Percentiles rank a stretch among this genome's conserved stretches.
Conservation (phyloP, 1,284 basidiomycete genomes). For the Rhodotorula sp. region DNA sequence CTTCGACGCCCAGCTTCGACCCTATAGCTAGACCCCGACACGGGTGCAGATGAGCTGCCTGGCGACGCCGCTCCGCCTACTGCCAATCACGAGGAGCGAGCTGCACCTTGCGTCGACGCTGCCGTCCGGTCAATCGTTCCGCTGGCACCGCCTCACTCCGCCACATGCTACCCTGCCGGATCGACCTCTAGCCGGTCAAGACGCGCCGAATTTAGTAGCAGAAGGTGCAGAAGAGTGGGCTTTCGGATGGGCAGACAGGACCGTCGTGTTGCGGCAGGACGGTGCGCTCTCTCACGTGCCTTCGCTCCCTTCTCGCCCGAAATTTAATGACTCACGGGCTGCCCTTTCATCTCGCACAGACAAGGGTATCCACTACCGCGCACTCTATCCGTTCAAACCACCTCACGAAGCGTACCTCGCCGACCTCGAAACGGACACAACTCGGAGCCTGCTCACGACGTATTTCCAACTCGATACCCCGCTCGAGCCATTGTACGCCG, state of each 20-base stretch:
- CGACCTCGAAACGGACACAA: conserved; percentile 59
- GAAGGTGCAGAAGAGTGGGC: conserved; percentile 39
- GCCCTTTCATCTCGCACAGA: conserved; percentile 8
- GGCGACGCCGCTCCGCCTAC: conserved; percentile 43
- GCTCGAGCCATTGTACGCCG: conserved; percentile 67
- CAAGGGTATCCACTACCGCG: conserved; percentile 39
- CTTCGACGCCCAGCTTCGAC: no score
- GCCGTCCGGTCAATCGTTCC: conserved; percentile 44
- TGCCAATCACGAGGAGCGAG: conserved; percentile 39
- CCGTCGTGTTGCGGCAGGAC: conserved; percentile 44
- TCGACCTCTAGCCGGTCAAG: accelerated
- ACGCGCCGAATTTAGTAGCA: background rate
- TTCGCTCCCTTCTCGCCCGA: background rate
- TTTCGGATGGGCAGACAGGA: conserved; percentile 41
- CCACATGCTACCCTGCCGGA: conserved; percentile 5
- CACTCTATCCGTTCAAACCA: conserved; percentile 35
- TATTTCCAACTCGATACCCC: conserved; percentile 88
- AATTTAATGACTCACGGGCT: background rate
- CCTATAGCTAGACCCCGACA: no score
- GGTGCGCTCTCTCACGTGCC: conserved; percentile 26
- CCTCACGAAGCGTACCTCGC: conserved; percentile 46
- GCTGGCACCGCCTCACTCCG: conserved; percentile 39
- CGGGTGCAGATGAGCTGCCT: conserved; percentile 22
- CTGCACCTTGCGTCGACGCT: conserved; percentile 41
- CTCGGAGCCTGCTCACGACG: conserved; percentile 71